Conservation (phyloP, 1,284 basidiomycete genomes). For the Leccinum fallax region DNA sequence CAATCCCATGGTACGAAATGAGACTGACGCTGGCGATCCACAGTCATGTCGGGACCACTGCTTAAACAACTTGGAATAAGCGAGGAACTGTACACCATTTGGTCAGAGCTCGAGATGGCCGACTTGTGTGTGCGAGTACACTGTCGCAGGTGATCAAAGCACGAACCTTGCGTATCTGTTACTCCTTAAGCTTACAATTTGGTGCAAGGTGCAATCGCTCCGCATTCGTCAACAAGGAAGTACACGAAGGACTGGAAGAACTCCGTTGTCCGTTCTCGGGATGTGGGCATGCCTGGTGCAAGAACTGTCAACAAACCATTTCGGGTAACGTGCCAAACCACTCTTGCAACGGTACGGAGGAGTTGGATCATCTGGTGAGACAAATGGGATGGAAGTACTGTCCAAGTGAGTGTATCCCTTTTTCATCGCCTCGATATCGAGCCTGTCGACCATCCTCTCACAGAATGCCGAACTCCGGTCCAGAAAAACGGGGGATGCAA, state of each 20-base stretch:
- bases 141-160: constrained; percentile 29
- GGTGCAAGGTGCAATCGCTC: constrained; percentile 45
- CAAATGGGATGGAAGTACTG: constrained; percentile 60
- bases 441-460: background rate
- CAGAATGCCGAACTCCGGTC: constrained; percentile 59
- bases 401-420: constrained; percentile 32
- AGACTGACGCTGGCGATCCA: constrained; percentile 1
- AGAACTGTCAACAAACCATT: constrained; percentile 50
- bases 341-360: constrained; percentile 58
- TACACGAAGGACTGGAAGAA: constrained; percentile 43
- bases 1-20: background rate
- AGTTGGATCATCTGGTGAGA: constrained; percentile 53
- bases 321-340: constrained; percentile 42
- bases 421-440: background rate
- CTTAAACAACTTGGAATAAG: constrained; percentile 49
- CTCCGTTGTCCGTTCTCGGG: constrained; percentile 47
- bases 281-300: constrained; percentile 56
- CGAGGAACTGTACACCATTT: constrained; percentile 47
- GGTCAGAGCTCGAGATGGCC: constrained; percentile 55
- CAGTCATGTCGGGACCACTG: constrained; percentile 45
- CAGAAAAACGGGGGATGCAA: constrained; percentile 64
- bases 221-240: constrained; percentile 50
- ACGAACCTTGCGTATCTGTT: background rate
- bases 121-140: constrained; percentile 51
- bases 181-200: constrained; percentile 5